Conservation (phyloP, 805 yeast genomes). For the Hanseniaspora singularis region DNA sequence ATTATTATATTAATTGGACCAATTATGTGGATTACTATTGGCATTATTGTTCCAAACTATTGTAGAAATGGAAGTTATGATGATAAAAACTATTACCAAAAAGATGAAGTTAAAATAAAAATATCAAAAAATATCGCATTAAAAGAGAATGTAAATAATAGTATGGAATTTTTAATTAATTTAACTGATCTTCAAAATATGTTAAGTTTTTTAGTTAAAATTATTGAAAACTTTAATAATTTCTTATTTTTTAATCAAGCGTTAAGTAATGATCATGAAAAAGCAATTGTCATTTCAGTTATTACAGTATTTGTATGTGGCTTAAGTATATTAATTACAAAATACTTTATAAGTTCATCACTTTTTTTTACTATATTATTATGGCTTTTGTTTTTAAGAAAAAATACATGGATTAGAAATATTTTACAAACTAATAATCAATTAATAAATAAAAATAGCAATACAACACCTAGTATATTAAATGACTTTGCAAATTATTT, state of each 20-base stretch:
- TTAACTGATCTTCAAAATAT: conserved; percentile 64
- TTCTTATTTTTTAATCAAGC: conserved; percentile 53
- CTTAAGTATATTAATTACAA: background rate
- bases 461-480: background rate
- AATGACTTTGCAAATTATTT: background rate
- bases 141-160: conserved; percentile 26
- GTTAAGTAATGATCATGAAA: conserved; percentile 54
- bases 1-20: conserved; percentile 56
- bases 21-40: conserved; percentile 39
- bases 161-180: conserved; percentile 39
- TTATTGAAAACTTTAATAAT: conserved; percentile 41
- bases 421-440: background rate
- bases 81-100: conserved; percentile 52
- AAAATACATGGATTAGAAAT: background rate
- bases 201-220: conserved; percentile 41
- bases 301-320: too few relatives aligned
- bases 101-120: conserved; percentile 36
- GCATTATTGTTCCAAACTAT: conserved; percentile 60
- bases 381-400: background rate
- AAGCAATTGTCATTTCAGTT: conserved; percentile 44
- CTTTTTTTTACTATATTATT: background rate
- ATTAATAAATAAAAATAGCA: background rate
- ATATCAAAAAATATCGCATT: conserved; percentile 34
- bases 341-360: background rate
- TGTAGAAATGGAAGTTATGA: too few relatives aligned